Percentiles rank a stretch among this genome's conserved stretches.
These are phyloP conservation scores for Epicoccum sorghinum DNA, from an alignment of 2,329 filamentous ascomycete species.

Conservation along the genomic window DNA sequence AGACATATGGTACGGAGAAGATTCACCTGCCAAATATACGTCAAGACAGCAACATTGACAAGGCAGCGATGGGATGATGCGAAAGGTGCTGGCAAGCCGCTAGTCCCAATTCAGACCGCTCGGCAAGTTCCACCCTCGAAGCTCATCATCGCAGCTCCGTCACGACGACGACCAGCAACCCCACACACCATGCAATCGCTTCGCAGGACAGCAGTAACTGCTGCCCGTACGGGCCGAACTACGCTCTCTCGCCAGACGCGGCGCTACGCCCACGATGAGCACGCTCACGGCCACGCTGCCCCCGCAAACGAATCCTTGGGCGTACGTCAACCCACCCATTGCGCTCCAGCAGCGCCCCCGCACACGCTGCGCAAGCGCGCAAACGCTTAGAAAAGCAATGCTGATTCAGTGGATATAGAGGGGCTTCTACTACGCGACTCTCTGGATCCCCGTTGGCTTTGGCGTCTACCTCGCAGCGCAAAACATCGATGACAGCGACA, in stretches of 20 bases:
- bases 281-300: constrained; percentile 42
- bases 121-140: constrained; percentile 26
- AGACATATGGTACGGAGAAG: no score
- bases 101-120: constrained; percentile 10
- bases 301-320: constrained; percentile 58
- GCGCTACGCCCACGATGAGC: constrained; percentile 49
- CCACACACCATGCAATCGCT: constrained; percentile 52
- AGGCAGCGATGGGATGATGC: constrained; percentile 13
- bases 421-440: constrained; percentile 58
- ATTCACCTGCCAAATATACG: no score
- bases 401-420: constrained; percentile 43
- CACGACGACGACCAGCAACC: constrained; percentile 25
- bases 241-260: constrained; percentile 48
- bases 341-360: neutral
- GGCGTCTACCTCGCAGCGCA: constrained; percentile 55
- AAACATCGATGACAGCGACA: constrained; percentile 44
- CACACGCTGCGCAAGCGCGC: neutral
- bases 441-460: constrained; percentile 55
- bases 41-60: no score
- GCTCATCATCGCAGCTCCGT: constrained; percentile 38
- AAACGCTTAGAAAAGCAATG: neutral
- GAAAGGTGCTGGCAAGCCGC: constrained; percentile 14
- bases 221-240: constrained; percentile 48
- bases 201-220: constrained; percentile 51
- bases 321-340: constrained; percentile 49